These are phyloP conservation scores for Nepenthes mirabilis DNA, from an alignment of 148 eudicot genomes.

Conservation along the genomic window DNA sequence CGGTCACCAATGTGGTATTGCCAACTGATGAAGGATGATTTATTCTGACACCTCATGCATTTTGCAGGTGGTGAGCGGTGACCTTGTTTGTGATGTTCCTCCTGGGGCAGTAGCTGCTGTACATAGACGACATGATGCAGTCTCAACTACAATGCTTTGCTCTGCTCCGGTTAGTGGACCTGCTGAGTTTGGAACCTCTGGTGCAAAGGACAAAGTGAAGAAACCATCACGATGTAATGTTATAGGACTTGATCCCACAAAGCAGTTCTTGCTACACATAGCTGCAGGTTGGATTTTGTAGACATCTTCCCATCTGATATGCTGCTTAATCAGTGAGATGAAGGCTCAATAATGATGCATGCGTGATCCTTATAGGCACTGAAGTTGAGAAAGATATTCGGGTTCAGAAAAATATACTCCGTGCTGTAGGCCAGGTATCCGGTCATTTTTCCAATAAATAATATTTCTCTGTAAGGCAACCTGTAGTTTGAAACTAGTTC, in stretches of 20 bases:
- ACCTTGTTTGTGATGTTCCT: slow-evolving; percentile 86
- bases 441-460: background rate
- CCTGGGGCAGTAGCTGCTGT: slow-evolving; percentile 96
- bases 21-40: background rate
- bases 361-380: slow-evolving; percentile 36
- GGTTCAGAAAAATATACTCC: slow-evolving; percentile 82
- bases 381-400: slow-evolving; percentile 74
- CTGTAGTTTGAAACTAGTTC: no score
- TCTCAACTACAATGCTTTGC: slow-evolving; percentile 83
- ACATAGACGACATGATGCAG: slow-evolving; percentile 95
- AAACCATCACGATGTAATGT: slow-evolving; percentile 71
- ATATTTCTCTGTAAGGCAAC: background rate
- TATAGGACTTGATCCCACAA: slow-evolving; percentile 73
- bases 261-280: slow-evolving; percentile 74
- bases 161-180: slow-evolving; percentile 83
- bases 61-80: slow-evolving; percentile 89
- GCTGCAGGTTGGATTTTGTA: slow-evolving; percentile 53
- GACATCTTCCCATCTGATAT: slow-evolving; percentile 3
- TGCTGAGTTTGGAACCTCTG: slow-evolving; percentile 64
- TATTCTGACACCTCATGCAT: slow-evolving; percentile 1
- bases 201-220: slow-evolving; percentile 89
- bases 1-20: no score
- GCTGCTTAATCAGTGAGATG: background rate
- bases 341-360: slow-evolving; percentile 1
- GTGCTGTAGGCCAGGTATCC: slow-evolving; percentile 82